Percentiles rank a stretch among this genome's conserved stretches.
These are phyloP conservation scores for Annulohypoxylon moriforme DNA, from an alignment of 495 filamentous ascomycete genomes.

Conservation along the genomic window DNA sequence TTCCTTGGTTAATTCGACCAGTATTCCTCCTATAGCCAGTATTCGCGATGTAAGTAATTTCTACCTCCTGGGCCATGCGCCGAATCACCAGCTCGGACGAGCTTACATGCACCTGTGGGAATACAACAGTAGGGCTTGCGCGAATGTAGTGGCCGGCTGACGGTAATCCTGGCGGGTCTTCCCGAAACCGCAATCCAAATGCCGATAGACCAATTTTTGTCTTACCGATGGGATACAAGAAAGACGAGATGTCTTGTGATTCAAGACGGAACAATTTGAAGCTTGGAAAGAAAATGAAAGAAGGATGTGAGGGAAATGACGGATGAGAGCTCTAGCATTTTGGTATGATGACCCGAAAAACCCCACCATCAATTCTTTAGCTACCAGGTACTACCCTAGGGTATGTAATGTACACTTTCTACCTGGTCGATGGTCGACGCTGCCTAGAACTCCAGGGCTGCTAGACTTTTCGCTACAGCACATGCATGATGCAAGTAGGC, in stretches of 20 bases:
- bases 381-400: neutral
- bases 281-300: constrained; percentile 1
- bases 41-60: neutral
- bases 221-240: constrained; percentile 1
- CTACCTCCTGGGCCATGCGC: constrained; percentile 24
- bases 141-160: neutral
- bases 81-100: constrained; percentile 24
- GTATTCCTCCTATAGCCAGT: constrained; percentile 21
- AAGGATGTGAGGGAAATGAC: constrained; percentile 17
- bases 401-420: no score
- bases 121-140: neutral
- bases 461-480: neutral
- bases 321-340: constrained; percentile 5
- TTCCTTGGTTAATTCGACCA: neutral
- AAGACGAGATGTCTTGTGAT: neutral
- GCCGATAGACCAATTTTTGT: neutral
- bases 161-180: constrained; percentile 9
- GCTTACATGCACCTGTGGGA: constrained; percentile 16
- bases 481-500: constrained; percentile 30
- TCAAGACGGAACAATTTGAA: neutral
- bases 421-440: neutral
- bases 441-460: neutral
- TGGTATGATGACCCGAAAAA: constrained; percentile 10
- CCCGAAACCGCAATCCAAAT: neutral
- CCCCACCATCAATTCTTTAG: constrained; percentile 23